Evolutionary conservation across 2,329 filamentous ascomycete genomes (phyloP).

Genomic region (Fusarium citri): DNA sequence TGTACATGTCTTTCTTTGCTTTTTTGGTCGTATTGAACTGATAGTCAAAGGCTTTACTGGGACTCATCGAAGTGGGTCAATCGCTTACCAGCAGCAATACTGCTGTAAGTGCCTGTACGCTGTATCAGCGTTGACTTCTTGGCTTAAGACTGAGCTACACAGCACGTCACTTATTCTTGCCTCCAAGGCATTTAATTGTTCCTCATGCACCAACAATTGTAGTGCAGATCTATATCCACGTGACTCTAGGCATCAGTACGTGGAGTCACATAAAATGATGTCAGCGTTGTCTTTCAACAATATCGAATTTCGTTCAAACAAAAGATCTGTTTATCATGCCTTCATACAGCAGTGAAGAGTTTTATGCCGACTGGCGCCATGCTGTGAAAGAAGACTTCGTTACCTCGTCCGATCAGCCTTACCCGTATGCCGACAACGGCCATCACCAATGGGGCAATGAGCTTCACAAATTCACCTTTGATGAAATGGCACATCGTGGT

Average conservation of each 20-base stretch:
- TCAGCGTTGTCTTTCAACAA: neutral
- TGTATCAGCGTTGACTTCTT: neutral
- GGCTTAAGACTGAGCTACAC: neutral
- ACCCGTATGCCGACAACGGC: constrained; percentile 12
- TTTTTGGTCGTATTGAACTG: neutral
- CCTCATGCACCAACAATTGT: neutral
- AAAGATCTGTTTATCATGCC: neutral
- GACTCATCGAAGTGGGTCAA: neutral
- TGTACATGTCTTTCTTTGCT: neutral
- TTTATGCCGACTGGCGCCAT: constrained; percentile 25
- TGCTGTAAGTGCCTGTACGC: neutral
- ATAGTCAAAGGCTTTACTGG: neutral
- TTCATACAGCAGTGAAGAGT: constrained; percentile 15
- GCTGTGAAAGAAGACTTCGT: constrained; percentile 19
- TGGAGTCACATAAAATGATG: neutral
- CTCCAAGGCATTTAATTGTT: neutral
- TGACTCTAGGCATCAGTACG: neutral
- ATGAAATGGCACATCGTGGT: neutral
- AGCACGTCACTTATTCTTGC: neutral
- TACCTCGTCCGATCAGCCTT: constrained; percentile 1
- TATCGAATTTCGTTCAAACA: neutral
- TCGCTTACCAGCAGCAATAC: neutral
- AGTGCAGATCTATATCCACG: neutral
- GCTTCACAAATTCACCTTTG: neutral
- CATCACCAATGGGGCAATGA: constrained; percentile 21